Conservation (phyloP, 192 early-diverging fungal genomes). For the Linnemannia zychae region DNA sequence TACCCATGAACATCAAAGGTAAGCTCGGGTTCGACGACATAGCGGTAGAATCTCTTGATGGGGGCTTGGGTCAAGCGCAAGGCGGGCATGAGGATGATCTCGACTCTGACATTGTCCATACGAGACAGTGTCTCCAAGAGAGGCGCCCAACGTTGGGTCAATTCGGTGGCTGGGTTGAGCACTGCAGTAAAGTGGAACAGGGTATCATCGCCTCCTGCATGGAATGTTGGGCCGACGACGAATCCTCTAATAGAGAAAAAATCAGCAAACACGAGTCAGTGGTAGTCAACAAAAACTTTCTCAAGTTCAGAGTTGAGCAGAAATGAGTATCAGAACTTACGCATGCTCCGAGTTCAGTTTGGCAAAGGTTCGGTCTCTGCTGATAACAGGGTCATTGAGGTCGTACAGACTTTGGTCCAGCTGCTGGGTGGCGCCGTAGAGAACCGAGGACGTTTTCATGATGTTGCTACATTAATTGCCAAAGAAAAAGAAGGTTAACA, state of each 20-base stretch:
- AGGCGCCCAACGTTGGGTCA: constrained; percentile 83
- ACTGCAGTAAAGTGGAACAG: constrained; percentile 66
- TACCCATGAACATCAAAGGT: constrained; percentile 72
- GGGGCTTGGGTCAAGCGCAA: constrained; percentile 73
- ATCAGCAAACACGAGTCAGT: neutral
- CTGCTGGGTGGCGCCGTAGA: constrained; percentile 22
- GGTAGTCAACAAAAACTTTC: neutral
- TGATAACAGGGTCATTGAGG: constrained; percentile 28
- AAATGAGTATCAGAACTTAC: constrained; percentile 9
- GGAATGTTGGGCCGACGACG: constrained; percentile 25
- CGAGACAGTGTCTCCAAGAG: constrained; percentile 77
- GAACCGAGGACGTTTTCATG: constrained; percentile 35
- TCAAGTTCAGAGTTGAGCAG: too few relatives aligned
- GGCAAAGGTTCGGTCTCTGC: constrained; percentile 37
- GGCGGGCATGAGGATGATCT: constrained; percentile 78
- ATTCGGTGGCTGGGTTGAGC: constrained; percentile 85
- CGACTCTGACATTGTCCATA: constrained; percentile 73
- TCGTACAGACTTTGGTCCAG: constrained; percentile 46
- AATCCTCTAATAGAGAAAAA: constrained; percentile 20
- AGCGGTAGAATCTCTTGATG: constrained; percentile 92
- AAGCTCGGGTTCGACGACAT: constrained; percentile 75
- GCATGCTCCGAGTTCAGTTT: constrained; percentile 19
- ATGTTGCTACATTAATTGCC: constrained; percentile 16
- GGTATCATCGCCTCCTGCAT: constrained; percentile 34
- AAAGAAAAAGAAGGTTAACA: neutral